Conservation (phyloP, 176 grass and related monocot species). For the Eragrostis curvula region DNA sequence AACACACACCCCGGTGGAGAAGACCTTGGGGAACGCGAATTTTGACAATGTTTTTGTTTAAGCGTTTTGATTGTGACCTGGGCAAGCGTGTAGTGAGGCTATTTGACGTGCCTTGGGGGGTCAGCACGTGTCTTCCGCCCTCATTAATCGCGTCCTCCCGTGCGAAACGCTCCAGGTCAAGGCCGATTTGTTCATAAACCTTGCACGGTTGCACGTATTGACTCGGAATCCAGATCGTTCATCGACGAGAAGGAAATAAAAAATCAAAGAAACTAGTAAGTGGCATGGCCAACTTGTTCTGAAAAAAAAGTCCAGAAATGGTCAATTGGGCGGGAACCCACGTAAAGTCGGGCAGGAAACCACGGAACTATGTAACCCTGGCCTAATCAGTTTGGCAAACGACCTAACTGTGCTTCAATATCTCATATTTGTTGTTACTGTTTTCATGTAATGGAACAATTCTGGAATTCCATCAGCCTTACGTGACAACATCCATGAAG, state of each 20-base stretch:
- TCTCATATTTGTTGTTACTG: not conserved
- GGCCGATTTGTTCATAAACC: not conserved
- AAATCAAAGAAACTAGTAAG: not conserved
- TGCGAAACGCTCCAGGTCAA: constrained; percentile 4
- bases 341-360: constrained; percentile 11
- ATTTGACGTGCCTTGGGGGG: constrained; percentile 24
- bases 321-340: not conserved
- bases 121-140: not conserved
- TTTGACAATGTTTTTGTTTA: constrained; percentile 40
- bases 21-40: constrained; percentile 11
- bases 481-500: too few species aligned
- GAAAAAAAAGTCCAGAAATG: not conserved
- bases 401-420: not conserved
- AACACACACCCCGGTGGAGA: not conserved
- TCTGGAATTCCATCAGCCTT: not conserved
- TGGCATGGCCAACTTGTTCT: not conserved
- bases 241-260: not conserved
- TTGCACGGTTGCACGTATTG: too few species aligned
- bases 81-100: not conserved
- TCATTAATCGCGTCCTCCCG: not conserved
- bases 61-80: not conserved
- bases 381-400: not conserved
- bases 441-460: not conserved
- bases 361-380: not conserved
- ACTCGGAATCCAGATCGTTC: not conserved